Base-by-base conservation (phyloP, 192 early-diverging fungal genomes). In the Coemansia sp. region DNA sequence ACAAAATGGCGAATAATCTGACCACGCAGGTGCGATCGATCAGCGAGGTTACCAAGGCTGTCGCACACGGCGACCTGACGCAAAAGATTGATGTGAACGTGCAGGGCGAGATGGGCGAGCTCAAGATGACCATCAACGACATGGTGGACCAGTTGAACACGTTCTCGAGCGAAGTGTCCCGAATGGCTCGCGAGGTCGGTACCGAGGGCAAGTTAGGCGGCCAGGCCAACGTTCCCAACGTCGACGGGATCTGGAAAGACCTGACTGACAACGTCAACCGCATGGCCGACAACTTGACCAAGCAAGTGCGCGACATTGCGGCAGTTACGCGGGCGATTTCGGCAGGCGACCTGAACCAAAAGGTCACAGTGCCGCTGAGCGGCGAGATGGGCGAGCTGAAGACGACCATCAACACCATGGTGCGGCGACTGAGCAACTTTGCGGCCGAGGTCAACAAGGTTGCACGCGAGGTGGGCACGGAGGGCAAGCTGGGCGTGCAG, bases 401-500 rank as follows among this genome's bases (percentile, higher is more conserved):
- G 47, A 60, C 63, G 2, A 85, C 81, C 0, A 82, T 87, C 45
- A 87, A 85, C 67, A 53, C 60, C 8, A 84, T 87, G 78, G 84
- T 85, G 5, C 65, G 71, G 31, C 81, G 80, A 27, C 58, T 85
- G 7, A 52, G 53, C 32, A 79, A 75, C 25, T 85, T 87, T 75
- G 81, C 84, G 1, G 65, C 74, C 0, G 86, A 87, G 38, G 81
- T 82, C 45, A 79, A 79, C 23, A 73, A 81, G 55, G 85, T 87
- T 10, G 83, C 85, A 1, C 64, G 70, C 5, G 82, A 84, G 50
- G 85, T 87, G 19, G 85, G 85, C 25, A 85, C 79, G 0, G 80
- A 88, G 46, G 90, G 90, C 31, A 85, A 84, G 53, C 62, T 92
- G 12, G 90, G 90, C 25, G 90, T 78, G 26, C 83, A 90, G 59